phyloP scores from a whole-genome alignment of 768 basidiomycete genomes.

The Podaxis sp. region DNA sequence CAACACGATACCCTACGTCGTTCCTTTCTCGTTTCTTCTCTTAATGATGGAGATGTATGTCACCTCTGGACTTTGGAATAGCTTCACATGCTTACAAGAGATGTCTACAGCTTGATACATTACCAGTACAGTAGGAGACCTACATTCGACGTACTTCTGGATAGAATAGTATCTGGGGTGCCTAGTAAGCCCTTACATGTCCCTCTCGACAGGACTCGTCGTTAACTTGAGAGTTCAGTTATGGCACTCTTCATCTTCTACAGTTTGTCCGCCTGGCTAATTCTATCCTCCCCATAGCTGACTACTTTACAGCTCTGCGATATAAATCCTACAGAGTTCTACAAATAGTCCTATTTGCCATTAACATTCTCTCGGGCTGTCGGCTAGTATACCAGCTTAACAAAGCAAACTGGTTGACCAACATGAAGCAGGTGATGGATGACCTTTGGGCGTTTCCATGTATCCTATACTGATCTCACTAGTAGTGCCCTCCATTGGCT shows the following conservation, averaged over 20 bases:
- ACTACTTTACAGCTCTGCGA: conserved; percentile 45
- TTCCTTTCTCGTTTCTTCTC: conserved; percentile 71
- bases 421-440: conserved; percentile 64
- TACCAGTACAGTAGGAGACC: conserved; percentile 71
- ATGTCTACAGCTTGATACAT: conserved; percentile 58
- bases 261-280: conserved; percentile 37
- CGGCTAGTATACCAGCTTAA: conserved; percentile 72
- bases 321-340: conserved; percentile 51
- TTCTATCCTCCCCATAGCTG: not conserved
- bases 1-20: conserved; percentile 56
- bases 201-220: not conserved
- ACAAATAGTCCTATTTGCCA: conserved; percentile 55
- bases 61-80: conserved; percentile 2
- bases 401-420: conserved; percentile 60
- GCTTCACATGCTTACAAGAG: conserved; percentile 2
- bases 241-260: conserved; percentile 74
- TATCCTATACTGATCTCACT: not conserved
- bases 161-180: conserved; percentile 58
- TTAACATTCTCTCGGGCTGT: conserved; percentile 54
- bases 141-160: conserved; percentile 40
- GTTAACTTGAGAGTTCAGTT: conserved; percentile 36
- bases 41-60: conserved; percentile 84
- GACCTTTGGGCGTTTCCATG: not conserved
- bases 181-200: conserved; percentile 55
- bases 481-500: conserved; percentile 69